phyloP scores from a whole-genome alignment of 78 protist species.

The Cavenderia fasciculata region DNA sequence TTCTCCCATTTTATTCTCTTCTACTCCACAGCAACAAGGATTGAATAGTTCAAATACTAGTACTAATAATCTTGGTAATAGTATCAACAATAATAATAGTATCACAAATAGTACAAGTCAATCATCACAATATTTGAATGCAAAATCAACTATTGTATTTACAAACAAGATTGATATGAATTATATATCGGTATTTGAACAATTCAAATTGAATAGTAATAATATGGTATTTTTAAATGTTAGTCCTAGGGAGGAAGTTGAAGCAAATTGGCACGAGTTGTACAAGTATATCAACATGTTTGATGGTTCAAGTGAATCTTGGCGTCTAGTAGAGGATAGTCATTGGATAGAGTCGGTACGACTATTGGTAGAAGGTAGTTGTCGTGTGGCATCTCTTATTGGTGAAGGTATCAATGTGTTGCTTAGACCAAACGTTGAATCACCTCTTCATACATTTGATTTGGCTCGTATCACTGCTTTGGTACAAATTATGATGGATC shows the following conservation, averaged over 20 bases:
- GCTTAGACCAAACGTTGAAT: conserved; percentile 21
- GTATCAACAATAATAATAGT: too few relatives aligned
- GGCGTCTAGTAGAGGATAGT: conserved; percentile 49
- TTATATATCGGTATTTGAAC: conserved; percentile 20
- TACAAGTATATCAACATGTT: conserved; percentile 24
- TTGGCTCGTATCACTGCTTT: conserved; percentile 81
- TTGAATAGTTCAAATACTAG: too few relatives aligned
- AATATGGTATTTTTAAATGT: conserved; percentile 26
- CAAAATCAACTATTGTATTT: conserved; percentile 37
- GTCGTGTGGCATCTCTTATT: background rate
- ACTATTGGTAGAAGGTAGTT: conserved; percentile 36
- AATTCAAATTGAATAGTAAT: conserved; percentile 25
- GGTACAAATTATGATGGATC: conserved; percentile 88
- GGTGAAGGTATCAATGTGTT: conserved; percentile 40
- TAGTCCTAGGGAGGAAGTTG: conserved; percentile 23
- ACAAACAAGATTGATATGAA: conserved; percentile 52
- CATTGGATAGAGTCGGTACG: conserved; percentile 31
- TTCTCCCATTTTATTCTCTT: too few relatives aligned
- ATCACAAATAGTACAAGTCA: too few relatives aligned
- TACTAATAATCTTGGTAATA: too few relatives aligned
- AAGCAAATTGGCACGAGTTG: conserved; percentile 35
- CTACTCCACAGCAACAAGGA: too few relatives aligned
- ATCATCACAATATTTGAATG: too few relatives aligned
- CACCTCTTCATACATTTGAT: conserved; percentile 18
- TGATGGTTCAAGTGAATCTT: conserved; percentile 57